Evolutionary conservation across 129 eudicot genomes (phyloP), one percentile per base, ranked within the genome.

Genomic region (Helichrysum umbraculigerum): DNA sequence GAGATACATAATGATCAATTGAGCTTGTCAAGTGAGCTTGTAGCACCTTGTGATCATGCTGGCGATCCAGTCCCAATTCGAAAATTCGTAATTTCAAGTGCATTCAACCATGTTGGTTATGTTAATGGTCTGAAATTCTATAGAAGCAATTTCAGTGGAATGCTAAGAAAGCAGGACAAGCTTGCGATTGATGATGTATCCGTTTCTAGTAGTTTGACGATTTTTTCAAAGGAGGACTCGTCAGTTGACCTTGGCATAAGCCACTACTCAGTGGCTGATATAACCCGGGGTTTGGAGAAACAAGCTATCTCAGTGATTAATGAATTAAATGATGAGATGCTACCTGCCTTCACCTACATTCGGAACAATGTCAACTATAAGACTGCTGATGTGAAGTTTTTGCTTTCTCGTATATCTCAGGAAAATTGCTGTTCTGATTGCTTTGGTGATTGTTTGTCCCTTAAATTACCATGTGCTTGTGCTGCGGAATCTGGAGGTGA

Each of bases 361-460:
- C 78, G 81, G 3, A 39, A 62, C 50, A 88, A 79, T 57, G 68
- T 83, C 4, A 60, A 30, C 20, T 86, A 52, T 61, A 66, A 52
- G 17, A 54, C 65, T 76, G 93, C 93, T 37, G 58, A 81, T 73
- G 83, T 81, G 33, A 83, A 81, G 70, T 83, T 83, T 56, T 42
- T 50, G 64, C 83, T 88, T 37, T 83, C 85, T 72, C 76, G 83
- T 51, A 83, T 86, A 80, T 78, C 87, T 14, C 85, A 86, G 33
- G 87, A 81, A 4, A 70, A 76, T 72, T 83, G 90, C 42, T 88
- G 88, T 75, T 47, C 81, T 12, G 50, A 67, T 41, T 88, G 93
- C 68, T 71, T 65, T 73, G 93, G 93, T 62, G 85, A 88, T 70
- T 88, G 93, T 81, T 68, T 77, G 83, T 76, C 75, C 28, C 5